Evolutionary conservation across 768 basidiomycete genomes (phyloP).

Genomic region (Kwoniella botswanensis): DNA sequence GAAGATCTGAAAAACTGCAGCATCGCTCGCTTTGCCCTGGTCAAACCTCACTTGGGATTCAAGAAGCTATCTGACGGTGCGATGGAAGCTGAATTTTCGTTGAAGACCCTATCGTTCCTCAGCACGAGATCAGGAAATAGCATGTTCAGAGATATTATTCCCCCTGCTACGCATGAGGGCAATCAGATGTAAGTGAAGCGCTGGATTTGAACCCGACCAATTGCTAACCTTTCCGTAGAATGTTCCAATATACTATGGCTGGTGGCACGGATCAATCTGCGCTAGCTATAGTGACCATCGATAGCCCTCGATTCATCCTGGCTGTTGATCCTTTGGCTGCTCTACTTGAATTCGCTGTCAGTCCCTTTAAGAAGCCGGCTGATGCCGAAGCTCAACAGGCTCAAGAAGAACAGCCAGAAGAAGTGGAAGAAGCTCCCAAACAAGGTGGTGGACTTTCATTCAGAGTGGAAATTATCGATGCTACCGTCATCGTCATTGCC

Average conservation of each 20-base stretch:
- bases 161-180: slow-evolving; percentile 84
- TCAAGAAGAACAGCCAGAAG: slow-evolving; percentile 31
- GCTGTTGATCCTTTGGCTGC: slow-evolving; percentile 89
- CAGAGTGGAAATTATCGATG: slow-evolving; percentile 85
- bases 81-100: slow-evolving; percentile 81
- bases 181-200: slow-evolving; percentile 66
- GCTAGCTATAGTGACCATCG: slow-evolving; percentile 82
- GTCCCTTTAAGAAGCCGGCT: slow-evolving; percentile 60
- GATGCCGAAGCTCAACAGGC: slow-evolving; percentile 20
- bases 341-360: slow-evolving; percentile 80
- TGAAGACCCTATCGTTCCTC: slow-evolving; percentile 89
- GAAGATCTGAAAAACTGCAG: slow-evolving; percentile 73
- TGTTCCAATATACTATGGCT: slow-evolving; percentile 83
- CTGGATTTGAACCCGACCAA: not conserved
- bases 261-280: slow-evolving; percentile 66
- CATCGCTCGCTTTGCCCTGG: slow-evolving; percentile 82
- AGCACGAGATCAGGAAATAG: slow-evolving; percentile 82
- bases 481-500: slow-evolving; percentile 85
- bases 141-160: slow-evolving; percentile 92
- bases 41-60: slow-evolving; percentile 74
- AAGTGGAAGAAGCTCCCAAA: slow-evolving; percentile 25
- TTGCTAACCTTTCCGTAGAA: slow-evolving; percentile 56
- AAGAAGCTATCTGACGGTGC: slow-evolving; percentile 82
- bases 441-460: slow-evolving; percentile 62
- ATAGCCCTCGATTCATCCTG: slow-evolving; percentile 90